phyloP scores from a whole-genome alignment of 2,329 filamentous ascomycete species.

The Zymoseptoria crescenta region DNA sequence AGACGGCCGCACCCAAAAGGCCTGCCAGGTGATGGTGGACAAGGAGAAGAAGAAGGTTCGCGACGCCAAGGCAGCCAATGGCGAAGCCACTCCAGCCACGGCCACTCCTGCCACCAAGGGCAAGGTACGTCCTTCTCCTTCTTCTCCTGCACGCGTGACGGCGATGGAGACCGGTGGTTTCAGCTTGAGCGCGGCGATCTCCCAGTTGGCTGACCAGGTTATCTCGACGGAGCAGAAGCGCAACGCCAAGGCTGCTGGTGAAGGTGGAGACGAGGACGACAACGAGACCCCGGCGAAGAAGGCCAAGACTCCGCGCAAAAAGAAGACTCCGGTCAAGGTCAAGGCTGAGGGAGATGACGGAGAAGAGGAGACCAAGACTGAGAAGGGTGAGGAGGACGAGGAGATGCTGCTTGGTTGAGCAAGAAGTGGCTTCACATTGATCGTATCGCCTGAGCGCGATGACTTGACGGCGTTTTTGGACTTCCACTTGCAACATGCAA shows the following conservation, averaged over 20 bases:
- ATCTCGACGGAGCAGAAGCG: constrained; percentile 17
- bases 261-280: constrained; percentile 7
- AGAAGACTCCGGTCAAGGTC: constrained; percentile 12
- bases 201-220: neutral
- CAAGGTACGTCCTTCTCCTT: constrained; percentile 7
- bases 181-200: neutral
- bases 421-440: neutral
- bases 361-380: constrained; percentile 2
- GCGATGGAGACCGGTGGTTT: constrained; percentile 2
- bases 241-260: constrained; percentile 8
- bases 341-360: constrained; percentile 7
- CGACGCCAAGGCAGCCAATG: constrained; percentile 11
- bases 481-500: neutral
- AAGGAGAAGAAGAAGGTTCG: constrained; percentile 27
- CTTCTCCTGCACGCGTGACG: neutral
- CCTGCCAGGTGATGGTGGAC: constrained; percentile 24
- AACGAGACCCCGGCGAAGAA: constrained; percentile 6
- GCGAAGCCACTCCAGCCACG: constrained; percentile 3
- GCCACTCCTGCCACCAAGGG: constrained; percentile 6
- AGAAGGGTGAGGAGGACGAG: constrained; percentile 3
- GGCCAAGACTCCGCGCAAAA: constrained; percentile 11
- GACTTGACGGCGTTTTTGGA: neutral
- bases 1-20: constrained; percentile 26
- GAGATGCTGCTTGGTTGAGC: neutral
- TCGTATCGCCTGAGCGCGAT: neutral